Base-by-base conservation (phyloP, 345 rosid species). In the Boechera retrofracta region DNA sequence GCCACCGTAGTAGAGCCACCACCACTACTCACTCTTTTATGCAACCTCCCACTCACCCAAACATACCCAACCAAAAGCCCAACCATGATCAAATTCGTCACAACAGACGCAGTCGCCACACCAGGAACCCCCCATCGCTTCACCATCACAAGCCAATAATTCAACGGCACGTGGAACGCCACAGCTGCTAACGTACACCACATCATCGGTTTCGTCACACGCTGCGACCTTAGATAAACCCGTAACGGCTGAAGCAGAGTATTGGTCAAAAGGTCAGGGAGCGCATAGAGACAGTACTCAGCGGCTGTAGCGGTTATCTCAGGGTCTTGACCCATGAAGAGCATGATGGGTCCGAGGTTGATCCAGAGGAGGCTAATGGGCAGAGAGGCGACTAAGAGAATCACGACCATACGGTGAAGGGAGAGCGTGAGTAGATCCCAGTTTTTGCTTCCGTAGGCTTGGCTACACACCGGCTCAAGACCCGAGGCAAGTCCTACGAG, bases 401-500 rank as follows among this genome's bases (percentile, higher is more conserved):
- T 91, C 51, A 92, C 49, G 79, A 95, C 86, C 99, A 95, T 95
- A 12, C 98, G 89, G 51, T 86, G 91, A 21, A 95, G 90, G 29
- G 98, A 95, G 80, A 95, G 85, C 9, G 88, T 79, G 35, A 95
- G 92, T 28, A 92, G 92, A 75, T 89, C 93, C 96, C 90, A 95
- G 82, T 90, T 95, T 62, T 85, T 88, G 91, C 87, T 84, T 6
- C 99, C 99, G 42, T 83, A 91, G 57, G 99, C 99, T 78, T 95
- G 99, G 83, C 98, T 92, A 70, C 99, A 95, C 0, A 95, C 94
- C 4, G 99, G 98, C 77, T 95, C 99, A 2, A 95, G 94, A 8
- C 99, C 99, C 2, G 98, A 90, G 45, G 99, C 98, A 16, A 95
- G 86, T 4, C 99, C 99, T 7, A 85, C 89, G 1, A 95, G 85